Percentiles rank a stretch among this genome's conserved stretches.
Conservation (phyloP, 2,329 filamentous ascomycete species). For the Sporothrix protearum region DNA sequence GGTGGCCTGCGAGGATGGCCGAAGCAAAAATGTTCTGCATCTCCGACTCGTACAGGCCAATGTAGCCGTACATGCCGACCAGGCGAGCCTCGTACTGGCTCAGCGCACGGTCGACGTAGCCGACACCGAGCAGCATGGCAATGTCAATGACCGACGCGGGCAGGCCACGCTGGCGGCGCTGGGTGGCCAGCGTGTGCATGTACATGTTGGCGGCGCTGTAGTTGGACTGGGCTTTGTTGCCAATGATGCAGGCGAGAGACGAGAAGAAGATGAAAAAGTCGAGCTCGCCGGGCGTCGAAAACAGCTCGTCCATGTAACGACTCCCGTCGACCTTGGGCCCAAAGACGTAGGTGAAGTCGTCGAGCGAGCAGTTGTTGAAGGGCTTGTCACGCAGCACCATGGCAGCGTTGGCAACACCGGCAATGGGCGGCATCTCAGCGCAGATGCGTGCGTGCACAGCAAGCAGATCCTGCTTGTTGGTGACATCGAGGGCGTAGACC, state of each 20-base stretch:
- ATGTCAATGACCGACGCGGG: constrained; percentile 40
- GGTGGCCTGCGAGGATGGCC: constrained; percentile 30
- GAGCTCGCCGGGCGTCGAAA: constrained; percentile 24
- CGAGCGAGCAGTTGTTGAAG: constrained; percentile 22
- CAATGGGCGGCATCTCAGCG: constrained; percentile 38
- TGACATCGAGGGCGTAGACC: constrained; percentile 44
- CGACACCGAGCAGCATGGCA: constrained; percentile 35
- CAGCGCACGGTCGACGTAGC: constrained; percentile 24
- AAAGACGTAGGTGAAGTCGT: constrained; percentile 32
- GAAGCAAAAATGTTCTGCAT: constrained; percentile 24
- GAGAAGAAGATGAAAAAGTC: constrained; percentile 36
- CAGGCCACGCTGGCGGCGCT: constrained; percentile 37
- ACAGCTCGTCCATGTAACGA: constrained; percentile 34
- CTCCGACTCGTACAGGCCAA: constrained; percentile 23
- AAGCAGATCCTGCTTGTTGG: constrained; percentile 39
- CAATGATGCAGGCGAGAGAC: constrained; percentile 34
- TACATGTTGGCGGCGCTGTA: constrained; percentile 43
- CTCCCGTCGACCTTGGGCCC: constrained; percentile 36
- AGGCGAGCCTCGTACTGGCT: constrained; percentile 22
- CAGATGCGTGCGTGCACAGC: constrained; percentile 36
- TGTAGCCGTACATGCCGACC: constrained; percentile 24
- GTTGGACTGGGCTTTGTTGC: constrained; percentile 39
- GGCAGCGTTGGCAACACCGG: constrained; percentile 35
- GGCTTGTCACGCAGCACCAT: constrained; percentile 27
- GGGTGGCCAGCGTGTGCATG: constrained; percentile 40